phyloP scores from a whole-genome alignment of 768 basidiomycete species.

The Hortiboletus flavorubellus region DNA sequence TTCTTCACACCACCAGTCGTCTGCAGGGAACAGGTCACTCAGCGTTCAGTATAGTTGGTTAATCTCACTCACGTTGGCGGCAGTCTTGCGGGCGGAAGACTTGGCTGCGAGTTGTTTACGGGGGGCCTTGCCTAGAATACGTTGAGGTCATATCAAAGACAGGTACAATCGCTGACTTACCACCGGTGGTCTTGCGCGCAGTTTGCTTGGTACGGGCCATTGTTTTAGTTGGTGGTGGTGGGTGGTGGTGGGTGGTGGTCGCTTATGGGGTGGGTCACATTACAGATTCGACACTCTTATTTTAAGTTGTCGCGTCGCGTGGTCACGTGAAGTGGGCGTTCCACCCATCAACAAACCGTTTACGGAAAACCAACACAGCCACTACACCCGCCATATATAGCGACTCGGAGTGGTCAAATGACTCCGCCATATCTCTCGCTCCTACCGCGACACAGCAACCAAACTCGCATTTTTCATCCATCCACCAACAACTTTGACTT shows the following conservation, averaged over 20 bases:
- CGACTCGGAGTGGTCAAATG: neutral
- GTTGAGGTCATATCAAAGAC: neutral
- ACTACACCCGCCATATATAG: conserved; percentile 23
- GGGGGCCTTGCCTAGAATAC: conserved; percentile 49
- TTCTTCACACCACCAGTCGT: conserved; percentile 90
- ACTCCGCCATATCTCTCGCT: conserved; percentile 2
- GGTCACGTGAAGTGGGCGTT: conserved; percentile 26
- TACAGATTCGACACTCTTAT: conserved; percentile 2
- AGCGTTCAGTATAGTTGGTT: neutral
- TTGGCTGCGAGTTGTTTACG: conserved; percentile 72
- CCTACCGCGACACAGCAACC: conserved; percentile 3
- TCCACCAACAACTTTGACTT: conserved; percentile 4
- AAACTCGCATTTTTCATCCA: neutral
- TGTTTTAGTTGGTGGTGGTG: conserved; percentile 5
- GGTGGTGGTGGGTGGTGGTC: neutral
- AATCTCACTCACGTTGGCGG: conserved; percentile 34
- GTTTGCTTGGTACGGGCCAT: conserved; percentile 81
- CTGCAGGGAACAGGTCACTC: conserved; percentile 22
- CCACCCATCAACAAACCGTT: conserved; percentile 17
- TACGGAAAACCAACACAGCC: conserved; percentile 31
- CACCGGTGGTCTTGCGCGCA: conserved; percentile 75
- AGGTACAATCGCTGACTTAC: conserved; percentile 32
- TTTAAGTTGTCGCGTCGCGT: conserved; percentile 26
- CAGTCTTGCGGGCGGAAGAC: conserved; percentile 55
- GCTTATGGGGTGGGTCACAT: neutral